Evolutionary conservation across 257 asterid genomes (phyloP).

Genomic region (Primulina tabacum): DNA sequence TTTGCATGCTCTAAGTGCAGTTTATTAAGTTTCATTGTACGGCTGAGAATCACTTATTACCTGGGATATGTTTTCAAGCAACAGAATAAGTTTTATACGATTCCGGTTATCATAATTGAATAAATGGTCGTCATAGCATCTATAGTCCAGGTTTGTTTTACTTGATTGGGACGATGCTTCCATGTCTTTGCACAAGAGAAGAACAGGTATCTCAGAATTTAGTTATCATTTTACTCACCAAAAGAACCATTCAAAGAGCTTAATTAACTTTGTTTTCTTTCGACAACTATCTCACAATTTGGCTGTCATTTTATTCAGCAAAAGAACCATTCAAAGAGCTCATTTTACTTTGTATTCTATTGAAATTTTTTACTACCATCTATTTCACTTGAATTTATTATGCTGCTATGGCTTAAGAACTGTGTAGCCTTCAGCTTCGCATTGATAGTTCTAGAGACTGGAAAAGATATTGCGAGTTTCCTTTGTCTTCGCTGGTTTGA

Average conservation of each 20-base stretch:
- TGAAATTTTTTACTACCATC: neutral
- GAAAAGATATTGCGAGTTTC: slow-evolving; percentile 6
- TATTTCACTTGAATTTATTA: neutral
- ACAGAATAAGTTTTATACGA: neutral
- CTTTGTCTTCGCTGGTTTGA: slow-evolving; percentile 5
- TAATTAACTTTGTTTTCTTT: too few species aligned
- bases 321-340: neutral
- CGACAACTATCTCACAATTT: too few species aligned
- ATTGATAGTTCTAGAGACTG: neutral
- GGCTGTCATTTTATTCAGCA: too few species aligned
- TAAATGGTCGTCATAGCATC: neutral
- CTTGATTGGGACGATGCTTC: neutral
- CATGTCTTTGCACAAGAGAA: neutral
- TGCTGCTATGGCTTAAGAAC: neutral
- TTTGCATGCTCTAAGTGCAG: slow-evolving; percentile 11
- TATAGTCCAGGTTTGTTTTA: neutral
- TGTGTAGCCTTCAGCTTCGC: neutral
- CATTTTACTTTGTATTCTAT: neutral
- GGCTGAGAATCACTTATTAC: neutral
- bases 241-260: too few species aligned
- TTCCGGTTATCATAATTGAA: too few species aligned
- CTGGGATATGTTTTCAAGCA: neutral
- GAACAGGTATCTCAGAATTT: neutral
- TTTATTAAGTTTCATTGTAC: neutral
- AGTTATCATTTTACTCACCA: too few species aligned